phyloP scores from a whole-genome alignment of 305 asterid genomes.

The Fraxinus platypoda region DNA sequence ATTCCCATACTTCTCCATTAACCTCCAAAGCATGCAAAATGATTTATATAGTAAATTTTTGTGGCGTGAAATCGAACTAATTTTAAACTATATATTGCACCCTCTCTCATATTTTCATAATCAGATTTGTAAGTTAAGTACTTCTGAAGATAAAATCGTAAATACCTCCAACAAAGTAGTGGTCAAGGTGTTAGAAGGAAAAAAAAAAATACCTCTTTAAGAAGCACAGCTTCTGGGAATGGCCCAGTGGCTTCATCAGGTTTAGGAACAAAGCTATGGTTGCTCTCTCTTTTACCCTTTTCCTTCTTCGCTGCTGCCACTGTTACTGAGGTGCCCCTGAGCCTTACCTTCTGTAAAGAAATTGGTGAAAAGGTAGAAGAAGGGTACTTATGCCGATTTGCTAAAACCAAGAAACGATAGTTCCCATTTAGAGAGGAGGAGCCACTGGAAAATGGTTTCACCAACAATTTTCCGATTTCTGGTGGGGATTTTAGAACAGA shows the following conservation, averaged over 20 bases:
- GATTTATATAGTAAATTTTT: neutral
- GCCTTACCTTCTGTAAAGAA: slow-evolving; percentile 36
- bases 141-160: neutral
- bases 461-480: slow-evolving; percentile 12
- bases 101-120: neutral
- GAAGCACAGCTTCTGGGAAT: slow-evolving; percentile 81
- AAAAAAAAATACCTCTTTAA: slow-evolving; percentile 52
- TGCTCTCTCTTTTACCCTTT: slow-evolving; percentile 39
- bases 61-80: neutral
- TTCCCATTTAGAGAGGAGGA: slow-evolving; percentile 18
- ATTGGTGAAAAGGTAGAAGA: slow-evolving; percentile 29
- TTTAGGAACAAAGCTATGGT: slow-evolving; percentile 56
- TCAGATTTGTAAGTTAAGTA: neutral
- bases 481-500: slow-evolving; percentile 40
- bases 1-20: neutral
- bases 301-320: slow-evolving; percentile 54
- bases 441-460: slow-evolving; percentile 2
- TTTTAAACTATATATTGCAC: neutral
- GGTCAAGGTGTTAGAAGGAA: neutral
- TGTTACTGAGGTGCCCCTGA: slow-evolving; percentile 31
- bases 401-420: slow-evolving; percentile 25
- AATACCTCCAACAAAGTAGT: neutral
- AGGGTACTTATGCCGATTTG: slow-evolving; percentile 14
- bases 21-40: neutral
- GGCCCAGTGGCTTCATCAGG: slow-evolving; percentile 87